phyloP scores from a whole-genome alignment of 1,284 basidiomycete species.

The Tilletia caries region DNA sequence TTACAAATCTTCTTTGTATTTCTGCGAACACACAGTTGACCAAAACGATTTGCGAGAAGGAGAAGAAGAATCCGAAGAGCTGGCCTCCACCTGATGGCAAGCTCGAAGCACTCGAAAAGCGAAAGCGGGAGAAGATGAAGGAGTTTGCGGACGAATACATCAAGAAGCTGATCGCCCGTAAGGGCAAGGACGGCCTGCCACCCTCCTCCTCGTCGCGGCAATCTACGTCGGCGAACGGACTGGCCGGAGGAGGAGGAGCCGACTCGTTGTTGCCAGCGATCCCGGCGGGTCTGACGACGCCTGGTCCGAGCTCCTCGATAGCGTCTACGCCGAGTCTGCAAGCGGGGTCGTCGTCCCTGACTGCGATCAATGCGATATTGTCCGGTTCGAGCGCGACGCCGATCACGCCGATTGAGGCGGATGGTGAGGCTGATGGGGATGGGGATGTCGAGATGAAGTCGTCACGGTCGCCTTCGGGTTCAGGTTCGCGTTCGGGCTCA shows the following conservation, averaged over 20 bases:
- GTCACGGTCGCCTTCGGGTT: neutral
- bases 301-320: constrained; percentile 10
- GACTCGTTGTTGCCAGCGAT: neutral
- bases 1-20: too few species aligned
- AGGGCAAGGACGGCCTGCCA: constrained; percentile 1
- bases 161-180: constrained; percentile 40
- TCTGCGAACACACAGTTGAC: constrained; percentile 72
- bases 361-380: constrained; percentile 8
- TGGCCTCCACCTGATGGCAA: constrained; percentile 31
- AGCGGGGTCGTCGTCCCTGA: neutral
- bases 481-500: neutral
- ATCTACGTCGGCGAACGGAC: neutral
- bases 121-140: constrained; percentile 85
- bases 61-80: constrained; percentile 66
- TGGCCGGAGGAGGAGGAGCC: neutral
- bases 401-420: constrained; percentile 4
- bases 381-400: constrained; percentile 4
- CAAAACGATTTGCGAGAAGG: constrained; percentile 78
- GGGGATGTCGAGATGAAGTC: neutral
- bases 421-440: neutral
- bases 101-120: constrained; percentile 64
- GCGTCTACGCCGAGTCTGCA: neutral
- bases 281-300: neutral
- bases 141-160: constrained; percentile 81
- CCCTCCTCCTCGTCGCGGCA: neutral